Conservation (phyloP, 2,329 filamentous ascomycete genomes). For the Scedosporium minutisporum region DNA sequence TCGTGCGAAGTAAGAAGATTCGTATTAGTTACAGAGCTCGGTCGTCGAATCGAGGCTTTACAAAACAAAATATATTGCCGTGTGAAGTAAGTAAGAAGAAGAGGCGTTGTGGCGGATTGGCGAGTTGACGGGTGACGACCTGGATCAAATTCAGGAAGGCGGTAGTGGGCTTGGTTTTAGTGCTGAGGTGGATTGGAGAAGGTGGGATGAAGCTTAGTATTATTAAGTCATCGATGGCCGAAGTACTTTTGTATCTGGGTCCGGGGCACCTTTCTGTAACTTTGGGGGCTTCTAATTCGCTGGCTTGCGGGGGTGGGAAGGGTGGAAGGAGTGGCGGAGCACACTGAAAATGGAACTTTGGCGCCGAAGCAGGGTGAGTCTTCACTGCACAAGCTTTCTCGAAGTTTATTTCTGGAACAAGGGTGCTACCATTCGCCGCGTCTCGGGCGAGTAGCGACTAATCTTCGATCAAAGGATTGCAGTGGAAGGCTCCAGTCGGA, state of each 20-base stretch:
- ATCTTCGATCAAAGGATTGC: background rate
- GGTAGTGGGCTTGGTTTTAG: background rate
- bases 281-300: slow-evolving; percentile 2
- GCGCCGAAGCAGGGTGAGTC: background rate
- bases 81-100: background rate
- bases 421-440: background rate
- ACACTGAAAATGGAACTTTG: background rate
- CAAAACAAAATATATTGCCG: background rate
- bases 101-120: too few species aligned
- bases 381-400: background rate
- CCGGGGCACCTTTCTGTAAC: background rate
- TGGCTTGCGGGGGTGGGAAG: background rate
- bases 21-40: too few species aligned
- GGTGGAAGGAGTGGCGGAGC: background rate
- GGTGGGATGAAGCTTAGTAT: slow-evolving; percentile 1
- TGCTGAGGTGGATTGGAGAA: background rate
- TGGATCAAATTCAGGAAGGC: background rate
- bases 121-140: background rate
- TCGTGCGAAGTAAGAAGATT: background rate
- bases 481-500: background rate
- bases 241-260: background rate
- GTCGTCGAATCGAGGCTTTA: too few species aligned
- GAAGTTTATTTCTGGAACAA: background rate
- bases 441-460: too few species aligned
- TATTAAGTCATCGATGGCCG: background rate